Evolutionary conservation across 345 rosid genomes (phyloP), one percentile per base, ranked within the genome.

Genomic region (Rhodamnia argentea): DNA sequence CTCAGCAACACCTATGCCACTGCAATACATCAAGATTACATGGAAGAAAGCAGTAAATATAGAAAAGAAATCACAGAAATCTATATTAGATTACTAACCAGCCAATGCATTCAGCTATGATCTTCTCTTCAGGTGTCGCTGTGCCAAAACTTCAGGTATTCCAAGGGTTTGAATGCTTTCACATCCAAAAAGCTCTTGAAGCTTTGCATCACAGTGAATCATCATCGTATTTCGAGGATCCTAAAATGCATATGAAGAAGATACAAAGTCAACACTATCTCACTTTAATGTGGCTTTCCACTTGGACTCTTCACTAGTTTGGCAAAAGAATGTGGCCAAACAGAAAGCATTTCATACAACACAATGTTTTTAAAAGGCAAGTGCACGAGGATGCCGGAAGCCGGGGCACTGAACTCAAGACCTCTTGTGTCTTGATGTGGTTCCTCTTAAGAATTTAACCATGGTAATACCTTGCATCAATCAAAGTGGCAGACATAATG

Each of bases 161-260:
- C 85, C 89, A 29, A 85, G 82, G 50, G 89, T 87, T 58, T 88
- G 84, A 62, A 89, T 84, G 75, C 89, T 89, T 60, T 89, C 88
- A 37, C 91, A 87, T n/a, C 91, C 91, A 84, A 89, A 89, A 18
- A 89, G 85, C 87, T 87, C 88, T 81, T 82, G 87, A 58, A 89
- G 89, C 89, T 89, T 89, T 0, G 76, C 86, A 86, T 89, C 91
- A 86, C 91, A 89, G 10, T 37, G 74, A 51, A 89, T 82, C 29
- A 82, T 58, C 86, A 76, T 87, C 0, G 91, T 18, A 62, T 89
- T 87, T 13, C 53, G 85, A 4, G 89, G 91, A 82, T 89, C 91
- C 91, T 89, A 13, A 54, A 29, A 32, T 57, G 56, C 42, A 29
- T 7, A 47, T 23, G 64, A 58, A n/a, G 62, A 24, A 32, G 37